These are phyloP conservation scores for Coemansia sp. DNA, from an alignment of 192 early-diverging fungal genomes.

Conservation along the genomic window DNA sequence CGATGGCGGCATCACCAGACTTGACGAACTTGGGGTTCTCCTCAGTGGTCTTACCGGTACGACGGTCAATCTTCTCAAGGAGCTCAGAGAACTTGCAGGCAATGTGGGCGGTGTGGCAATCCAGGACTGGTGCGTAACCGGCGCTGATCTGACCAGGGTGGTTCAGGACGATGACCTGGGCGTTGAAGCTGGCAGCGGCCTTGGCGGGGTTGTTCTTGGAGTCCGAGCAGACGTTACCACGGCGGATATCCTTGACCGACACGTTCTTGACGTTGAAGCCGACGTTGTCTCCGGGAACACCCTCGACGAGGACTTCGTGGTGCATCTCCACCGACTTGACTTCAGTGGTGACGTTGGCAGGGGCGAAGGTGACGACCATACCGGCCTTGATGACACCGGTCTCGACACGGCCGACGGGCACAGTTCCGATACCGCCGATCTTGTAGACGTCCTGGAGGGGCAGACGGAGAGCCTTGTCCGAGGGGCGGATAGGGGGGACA, in stretches of 20 bases:
- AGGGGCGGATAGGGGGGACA: constrained; percentile 85
- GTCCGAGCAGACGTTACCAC: constrained; percentile 94
- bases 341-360: constrained; percentile 84
- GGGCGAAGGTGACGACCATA: constrained; percentile 87
- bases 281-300: constrained; percentile 94
- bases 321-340: constrained; percentile 99
- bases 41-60: constrained; percentile 91
- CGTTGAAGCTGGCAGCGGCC: constrained; percentile 84
- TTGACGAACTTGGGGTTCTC: constrained; percentile 95
- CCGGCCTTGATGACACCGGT: constrained; percentile 93
- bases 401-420: constrained; percentile 97
- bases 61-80: constrained; percentile 92
- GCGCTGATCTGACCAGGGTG: constrained; percentile 93
- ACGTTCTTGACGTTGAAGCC: constrained; percentile 99
- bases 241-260: constrained; percentile 95
- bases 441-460: constrained; percentile 98
- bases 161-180: constrained; percentile 96
- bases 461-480: constrained; percentile 95
- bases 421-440: constrained; percentile 96
- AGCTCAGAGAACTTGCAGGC: constrained; percentile 95
- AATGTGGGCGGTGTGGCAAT: constrained; percentile 96
- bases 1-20: constrained; percentile 92
- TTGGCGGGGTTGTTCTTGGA: constrained; percentile 97
- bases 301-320: constrained; percentile 87
- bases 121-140: constrained; percentile 93